phyloP scores from a whole-genome alignment of 2,329 filamentous ascomycete genomes.

The Fusarium sp. region DNA sequence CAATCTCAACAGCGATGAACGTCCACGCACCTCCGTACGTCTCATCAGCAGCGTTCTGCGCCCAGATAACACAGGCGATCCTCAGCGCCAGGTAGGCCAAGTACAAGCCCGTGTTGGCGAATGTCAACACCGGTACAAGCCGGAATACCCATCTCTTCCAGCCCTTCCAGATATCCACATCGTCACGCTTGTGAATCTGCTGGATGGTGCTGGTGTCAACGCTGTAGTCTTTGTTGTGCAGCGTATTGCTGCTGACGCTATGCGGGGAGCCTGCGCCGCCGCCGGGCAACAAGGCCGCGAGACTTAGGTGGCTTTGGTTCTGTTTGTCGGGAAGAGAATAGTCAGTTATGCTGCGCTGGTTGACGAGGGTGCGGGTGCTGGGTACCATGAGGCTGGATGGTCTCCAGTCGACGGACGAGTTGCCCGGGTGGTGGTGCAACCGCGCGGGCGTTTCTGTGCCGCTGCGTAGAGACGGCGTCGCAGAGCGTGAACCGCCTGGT shows the following conservation, averaged over 20 bases:
- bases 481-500: conserved; percentile 46
- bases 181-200: conserved; percentile 59
- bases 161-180: conserved; percentile 60
- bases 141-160: conserved; percentile 58
- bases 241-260: conserved; percentile 45
- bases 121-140: conserved; percentile 56
- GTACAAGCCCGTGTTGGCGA: conserved; percentile 59
- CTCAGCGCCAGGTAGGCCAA: conserved; percentile 65
- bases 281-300: conserved; percentile 56
- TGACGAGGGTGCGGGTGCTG: conserved; percentile 32
- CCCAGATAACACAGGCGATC: conserved; percentile 65
- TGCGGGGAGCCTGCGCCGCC: conserved; percentile 29
- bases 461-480: conserved; percentile 46
- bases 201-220: conserved; percentile 53
- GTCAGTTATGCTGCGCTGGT: conserved; percentile 41
- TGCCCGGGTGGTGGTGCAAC: conserved; percentile 30
- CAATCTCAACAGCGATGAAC: conserved; percentile 68
- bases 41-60: conserved; percentile 58
- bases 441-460: conserved; percentile 45
- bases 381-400: conserved; percentile 50
- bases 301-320: conserved; percentile 60
- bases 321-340: conserved; percentile 42
- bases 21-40: conserved; percentile 67
- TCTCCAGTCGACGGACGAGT: conserved; percentile 50
- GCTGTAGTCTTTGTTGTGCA: conserved; percentile 50